A percentile compares a stretch with the other conserved stretches of the same genome.
phyloP scores from a whole-genome alignment of 495 filamentous ascomycete species.

The Daldinia loculata region DNA sequence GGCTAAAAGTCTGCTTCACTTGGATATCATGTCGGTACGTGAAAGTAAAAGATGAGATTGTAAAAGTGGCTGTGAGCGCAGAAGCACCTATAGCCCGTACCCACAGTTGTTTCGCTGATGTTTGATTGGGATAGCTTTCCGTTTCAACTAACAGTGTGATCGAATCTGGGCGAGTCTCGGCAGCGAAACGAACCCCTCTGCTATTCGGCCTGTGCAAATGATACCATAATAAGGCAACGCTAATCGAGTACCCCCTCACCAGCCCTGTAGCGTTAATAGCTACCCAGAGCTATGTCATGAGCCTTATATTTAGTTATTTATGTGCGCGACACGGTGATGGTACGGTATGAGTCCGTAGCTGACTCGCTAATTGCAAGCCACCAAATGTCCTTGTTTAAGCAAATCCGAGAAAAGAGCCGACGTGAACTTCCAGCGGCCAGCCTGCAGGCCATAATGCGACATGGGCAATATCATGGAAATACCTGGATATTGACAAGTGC shows the following conservation, averaged over 20 bases:
- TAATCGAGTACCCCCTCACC: slow-evolving; percentile 14
- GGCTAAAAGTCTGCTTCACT: not conserved
- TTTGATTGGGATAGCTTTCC: slow-evolving; percentile 30
- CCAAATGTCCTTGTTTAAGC: slow-evolving; percentile 3
- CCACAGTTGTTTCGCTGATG: slow-evolving; percentile 28
- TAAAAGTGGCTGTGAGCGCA: not conserved
- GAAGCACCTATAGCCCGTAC: not conserved
- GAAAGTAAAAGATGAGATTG: not conserved
- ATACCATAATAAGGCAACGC: not conserved
- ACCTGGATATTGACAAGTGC: slow-evolving; percentile 14
- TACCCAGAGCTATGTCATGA: slow-evolving; percentile 6
- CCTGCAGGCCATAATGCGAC: not conserved
- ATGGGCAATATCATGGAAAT: slow-evolving; percentile 10
- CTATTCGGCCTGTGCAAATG: slow-evolving; percentile 19
- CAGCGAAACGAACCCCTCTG: slow-evolving; percentile 18
- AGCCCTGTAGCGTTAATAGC: slow-evolving; percentile 9
- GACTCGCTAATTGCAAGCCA: slow-evolving; percentile 5
- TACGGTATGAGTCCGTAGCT: not conserved
- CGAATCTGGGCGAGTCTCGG: slow-evolving; percentile 17
- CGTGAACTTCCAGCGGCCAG: not conserved
- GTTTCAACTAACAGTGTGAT: slow-evolving; percentile 33
- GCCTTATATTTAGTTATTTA: slow-evolving; percentile 1
- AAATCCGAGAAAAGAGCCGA: slow-evolving; percentile 31
- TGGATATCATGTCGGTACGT: not conserved
- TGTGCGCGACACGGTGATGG: not conserved